Evolutionary conservation across 1,284 basidiomycete genomes (phyloP).

Genomic region (Grifola frondosa): DNA sequence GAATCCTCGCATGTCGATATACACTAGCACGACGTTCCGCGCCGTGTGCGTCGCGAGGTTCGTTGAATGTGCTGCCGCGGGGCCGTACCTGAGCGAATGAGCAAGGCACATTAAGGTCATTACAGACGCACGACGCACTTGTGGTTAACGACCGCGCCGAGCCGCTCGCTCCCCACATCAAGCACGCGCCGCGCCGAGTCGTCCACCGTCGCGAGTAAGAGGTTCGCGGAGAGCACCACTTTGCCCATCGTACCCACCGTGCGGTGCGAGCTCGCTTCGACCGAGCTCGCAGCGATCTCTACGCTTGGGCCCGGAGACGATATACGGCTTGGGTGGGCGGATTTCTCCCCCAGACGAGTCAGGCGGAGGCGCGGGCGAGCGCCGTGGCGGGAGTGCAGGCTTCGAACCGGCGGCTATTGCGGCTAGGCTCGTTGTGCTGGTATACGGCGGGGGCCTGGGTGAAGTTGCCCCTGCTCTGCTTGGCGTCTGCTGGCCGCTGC

Average conservation of each 20-base stretch:
- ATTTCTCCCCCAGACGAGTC: slow-evolving; percentile 4
- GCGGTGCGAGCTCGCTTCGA: neutral
- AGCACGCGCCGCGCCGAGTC: slow-evolving; percentile 62
- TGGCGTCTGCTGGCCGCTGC: slow-evolving; percentile 10
- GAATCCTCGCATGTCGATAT: slow-evolving; percentile 73
- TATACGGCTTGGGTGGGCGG: slow-evolving; percentile 11
- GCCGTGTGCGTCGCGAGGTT: slow-evolving; percentile 58
- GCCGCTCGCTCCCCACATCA: slow-evolving; percentile 52
- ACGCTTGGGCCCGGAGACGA: slow-evolving; percentile 6
- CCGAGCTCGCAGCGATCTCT: slow-evolving; percentile 10
- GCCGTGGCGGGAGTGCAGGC: slow-evolving; percentile 23
- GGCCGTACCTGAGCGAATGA: slow-evolving; percentile 52
- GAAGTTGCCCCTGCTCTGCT: neutral
- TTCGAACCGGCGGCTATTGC: slow-evolving; percentile 3
- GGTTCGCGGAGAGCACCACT: slow-evolving; percentile 66
- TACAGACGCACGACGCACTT: slow-evolving; percentile 41
- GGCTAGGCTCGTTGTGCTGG: slow-evolving; percentile 1
- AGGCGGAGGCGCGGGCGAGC: slow-evolving; percentile 8
- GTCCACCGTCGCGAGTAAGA: slow-evolving; percentile 73
- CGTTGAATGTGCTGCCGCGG: slow-evolving; percentile 57
- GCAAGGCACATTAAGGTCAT: neutral
- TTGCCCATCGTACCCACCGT: slow-evolving; percentile 38
- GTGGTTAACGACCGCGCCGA: slow-evolving; percentile 61
- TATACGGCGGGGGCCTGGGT: neutral
- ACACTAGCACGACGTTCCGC: slow-evolving; percentile 73